Percentiles rank a stretch among this genome's conserved stretches.
These are phyloP conservation scores for Striga hermonthica DNA, from an alignment of 305 asterid species.

Conservation along the genomic window DNA sequence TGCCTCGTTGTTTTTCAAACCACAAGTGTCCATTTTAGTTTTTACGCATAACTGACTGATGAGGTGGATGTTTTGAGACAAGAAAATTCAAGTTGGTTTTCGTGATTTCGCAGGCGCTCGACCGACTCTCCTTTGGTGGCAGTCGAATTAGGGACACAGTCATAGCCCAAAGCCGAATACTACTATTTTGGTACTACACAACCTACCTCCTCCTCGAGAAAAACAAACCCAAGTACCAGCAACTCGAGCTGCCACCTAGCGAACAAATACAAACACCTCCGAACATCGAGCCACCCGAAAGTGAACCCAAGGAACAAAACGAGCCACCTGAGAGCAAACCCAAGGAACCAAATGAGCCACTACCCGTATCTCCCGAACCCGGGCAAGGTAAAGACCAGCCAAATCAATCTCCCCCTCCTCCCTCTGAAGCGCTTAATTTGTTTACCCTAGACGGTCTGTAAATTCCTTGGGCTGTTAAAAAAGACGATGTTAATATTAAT, in stretches of 20 bases:
- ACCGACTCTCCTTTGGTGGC: slow-evolving; percentile 82
- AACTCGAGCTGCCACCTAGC: slow-evolving; percentile 55
- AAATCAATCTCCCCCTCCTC: slow-evolving; percentile 63
- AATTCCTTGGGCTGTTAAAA: slow-evolving; percentile 48
- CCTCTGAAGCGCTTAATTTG: slow-evolving; percentile 74
- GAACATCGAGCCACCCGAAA: slow-evolving; percentile 52
- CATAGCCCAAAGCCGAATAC: slow-evolving; percentile 80
- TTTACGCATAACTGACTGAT: no score
- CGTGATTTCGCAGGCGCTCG: slow-evolving; percentile 58
- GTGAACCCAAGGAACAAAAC: slow-evolving; percentile 44
- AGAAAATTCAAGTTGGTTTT: no score
- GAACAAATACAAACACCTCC: slow-evolving; percentile 42
- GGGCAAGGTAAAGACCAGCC: slow-evolving; percentile 59
- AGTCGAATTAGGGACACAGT: slow-evolving; percentile 65
- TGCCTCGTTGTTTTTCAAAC: no score
- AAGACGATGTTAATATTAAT: slow-evolving; percentile 42
- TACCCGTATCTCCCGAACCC: no score
- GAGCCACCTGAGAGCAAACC: slow-evolving; percentile 44
- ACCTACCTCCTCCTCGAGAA: slow-evolving; percentile 87
- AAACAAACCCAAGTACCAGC: slow-evolving; percentile 88
- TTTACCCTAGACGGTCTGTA: slow-evolving; percentile 83
- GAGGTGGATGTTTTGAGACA: no score
- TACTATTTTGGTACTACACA: slow-evolving; percentile 84
- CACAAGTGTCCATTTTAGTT: no score
- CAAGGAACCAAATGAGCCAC: slow-evolving; percentile 29